Base-by-base conservation (phyloP, 2,329 filamentous ascomycete genomes). In the Exophiala sideris region DNA sequence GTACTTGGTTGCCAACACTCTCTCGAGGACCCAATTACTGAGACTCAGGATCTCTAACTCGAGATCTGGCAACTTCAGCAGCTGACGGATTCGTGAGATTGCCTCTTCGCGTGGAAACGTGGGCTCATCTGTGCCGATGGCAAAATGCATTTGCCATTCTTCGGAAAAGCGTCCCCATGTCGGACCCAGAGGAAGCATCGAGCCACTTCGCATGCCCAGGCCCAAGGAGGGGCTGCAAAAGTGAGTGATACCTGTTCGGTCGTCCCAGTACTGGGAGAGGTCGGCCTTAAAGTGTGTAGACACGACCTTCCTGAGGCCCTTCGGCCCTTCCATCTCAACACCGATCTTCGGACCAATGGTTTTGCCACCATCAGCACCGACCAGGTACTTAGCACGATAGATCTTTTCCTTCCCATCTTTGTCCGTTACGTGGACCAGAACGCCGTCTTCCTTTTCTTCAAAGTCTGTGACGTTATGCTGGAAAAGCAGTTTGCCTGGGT, bases 281-380 rank as follows among this genome's bases (percentile, higher is more conserved):
- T 64, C 59, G n/a, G 63, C 63, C 14, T 53, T 55, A 32, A 64
- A 64, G 45, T 63, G 59, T 2, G 52, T 48, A 8, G 48, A 51
- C 8, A 67, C 63, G 65, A 70, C 69, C 38, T 68, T 56, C 24
- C 67, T 45, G 14, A 71, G 60, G 39, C 70, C 60, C 1, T 50
- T 57, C 32, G 66, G 60, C 14, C 69, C 69, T 9, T 56, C 39
- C 63, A 63, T 65, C 4, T 49, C 34, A 10, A 71, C 60, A 2
- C 65, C 65, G 2, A 71, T 6, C 65, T 61, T 11, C 39, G 49
- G 44, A 57, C 55, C 40, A 62, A 55, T 21, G 57, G 44, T 29
- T 36, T 36, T 10, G 5, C 68, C 69, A 11, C 69, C 69, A 50
- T 71, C 69, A 2, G 67, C 65, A 7, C 52, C 66, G 29, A 71